Percentiles rank a stretch among this genome's conserved stretches.
phyloP scores from a whole-genome alignment of 192 early-diverging fungal genomes.

The Backusella tuberculispora region DNA sequence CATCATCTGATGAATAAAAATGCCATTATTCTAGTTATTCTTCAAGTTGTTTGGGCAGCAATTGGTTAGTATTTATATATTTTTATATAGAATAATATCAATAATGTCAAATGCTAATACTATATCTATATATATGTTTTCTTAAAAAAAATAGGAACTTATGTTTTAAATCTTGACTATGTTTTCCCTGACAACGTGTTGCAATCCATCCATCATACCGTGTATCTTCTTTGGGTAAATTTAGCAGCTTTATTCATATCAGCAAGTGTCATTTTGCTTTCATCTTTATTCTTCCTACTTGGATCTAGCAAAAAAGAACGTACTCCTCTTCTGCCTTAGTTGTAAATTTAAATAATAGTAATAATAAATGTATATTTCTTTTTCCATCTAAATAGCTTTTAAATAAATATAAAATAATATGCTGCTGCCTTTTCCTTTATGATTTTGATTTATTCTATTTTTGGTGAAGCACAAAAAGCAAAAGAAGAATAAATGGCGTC shows the following conservation, averaged over 20 bases:
- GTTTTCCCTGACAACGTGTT: background rate
- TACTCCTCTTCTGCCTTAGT: background rate
- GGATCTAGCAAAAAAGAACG: background rate
- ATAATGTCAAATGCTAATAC: background rate
- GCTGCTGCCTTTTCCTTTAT: background rate
- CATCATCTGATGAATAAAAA: constrained; percentile 7
- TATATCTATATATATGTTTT: background rate
- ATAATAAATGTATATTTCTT: background rate
- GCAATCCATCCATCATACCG: background rate
- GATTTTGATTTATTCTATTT: background rate
- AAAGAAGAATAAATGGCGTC: background rate
- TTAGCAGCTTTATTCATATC: constrained; percentile 1
- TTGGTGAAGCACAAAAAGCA: background rate
- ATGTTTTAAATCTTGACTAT: background rate
- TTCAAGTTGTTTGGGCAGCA: background rate
- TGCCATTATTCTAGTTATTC: background rate
- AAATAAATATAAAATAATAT: background rate
- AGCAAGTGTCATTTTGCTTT: constrained; percentile 1
- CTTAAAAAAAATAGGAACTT: background rate
- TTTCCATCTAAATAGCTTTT: background rate
- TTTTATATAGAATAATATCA: background rate
- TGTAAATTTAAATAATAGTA: background rate
- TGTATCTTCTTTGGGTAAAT: background rate
- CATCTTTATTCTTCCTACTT: background rate
- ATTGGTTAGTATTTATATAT: background rate